Base-by-base conservation (phyloP, 2,329 filamentous ascomycete species). In the Ophiostoma triangulosporum region DNA sequence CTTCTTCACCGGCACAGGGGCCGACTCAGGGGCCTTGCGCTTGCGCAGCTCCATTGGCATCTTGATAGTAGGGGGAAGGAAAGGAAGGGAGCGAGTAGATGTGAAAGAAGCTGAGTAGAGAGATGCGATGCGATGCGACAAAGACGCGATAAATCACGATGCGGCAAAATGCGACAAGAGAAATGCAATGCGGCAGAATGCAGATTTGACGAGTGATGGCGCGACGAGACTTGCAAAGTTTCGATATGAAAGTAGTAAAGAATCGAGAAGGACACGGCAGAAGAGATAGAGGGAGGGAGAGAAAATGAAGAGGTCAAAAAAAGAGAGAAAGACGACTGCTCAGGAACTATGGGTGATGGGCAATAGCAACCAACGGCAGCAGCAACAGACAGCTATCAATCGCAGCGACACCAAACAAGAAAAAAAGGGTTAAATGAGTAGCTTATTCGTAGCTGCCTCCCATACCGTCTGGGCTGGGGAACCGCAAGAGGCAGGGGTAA, bases 41-140 rank as follows among this genome's bases (percentile, higher is more conserved):
- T 81, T 81, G 68, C 78, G 73, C 43, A 81, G 70, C 62, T 75
- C 75, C 60, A 75, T 71, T 58, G 76, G 74, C 78, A 81, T 81
- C 53, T 57, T 40, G 48, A 29, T 56, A 56, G 59, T 59, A 29
- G 50, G 26, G n/a, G 9, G n/a, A n/a, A n/a, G n/a, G n/a, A n/a
- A n/a, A n/a, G n/a, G n/a, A n/a, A n/a, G n/a, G n/a, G n/a, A n/a
- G n/a, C n/a, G n/a, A n/a, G 17, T 11, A 14, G 12, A 6, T 15
- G 35, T 5, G 32, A 17, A 40, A 15, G 32, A n/a, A n/a, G n/a
- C n/a, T 2, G 45, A 36, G 9, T 24, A 46, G 15, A 38, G 20
- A 11, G 7, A 14, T 43, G 50, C 27, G 45, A 35, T 31, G 53
- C 38, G 24, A 27, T 24, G n/a, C 31, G 9, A 53, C 35, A 22